Base-by-base conservation (phyloP, 2,329 filamentous ascomycete species). In the Fusarium nodosum region DNA sequence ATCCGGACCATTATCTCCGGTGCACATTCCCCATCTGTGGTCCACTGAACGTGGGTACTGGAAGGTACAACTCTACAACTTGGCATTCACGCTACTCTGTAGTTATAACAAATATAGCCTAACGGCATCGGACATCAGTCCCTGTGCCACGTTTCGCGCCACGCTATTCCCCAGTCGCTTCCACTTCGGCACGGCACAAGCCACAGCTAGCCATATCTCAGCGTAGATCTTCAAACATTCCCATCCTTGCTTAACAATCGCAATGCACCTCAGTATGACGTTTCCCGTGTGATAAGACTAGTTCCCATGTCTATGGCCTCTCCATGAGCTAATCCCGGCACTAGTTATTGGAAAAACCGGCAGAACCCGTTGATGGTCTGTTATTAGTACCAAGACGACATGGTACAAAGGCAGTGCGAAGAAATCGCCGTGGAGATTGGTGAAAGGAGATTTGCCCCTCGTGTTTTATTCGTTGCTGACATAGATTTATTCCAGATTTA, bases 1-100 rank as follows among this genome's bases (percentile, higher is more conserved):
- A 30, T 30, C 51, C 70, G 70, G 70, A 69, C 46, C 38, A 22
- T 60, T 48, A 31, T 20, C 53, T 72, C 69, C 71, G 66, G 41
- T 34, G n/a, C 47, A 18, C 56, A 63, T 71, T 60, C 66, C 53
- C 61, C 20, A 26, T n/a, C 45, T 33, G 36, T 26, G 22, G 36
- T 28, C 33, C 38, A 28, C 52, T 42, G 30, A 11, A 20, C 16
- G 18, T 13, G 18, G 26, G 12, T 30, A 9, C 44, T 20, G 12
- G 12, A 46, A 22, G 57, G 71, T 69, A 72, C 71, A 30, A 11
- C 9, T 11, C 28, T 30, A 30, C 28, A 30, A 30, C 28, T 30
- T 10, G 28, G 28, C 10, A 30, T 11, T 9, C 28, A 30, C 34
- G 31, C 61, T 69, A n/a, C n/a, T n/a, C n/a, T n/a, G n/a, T n/a